Evolutionary conservation across 169 alveolate genomes (phyloP), one percentile per base, ranked within the genome.

Genomic region (Plasmodium inui): DNA sequence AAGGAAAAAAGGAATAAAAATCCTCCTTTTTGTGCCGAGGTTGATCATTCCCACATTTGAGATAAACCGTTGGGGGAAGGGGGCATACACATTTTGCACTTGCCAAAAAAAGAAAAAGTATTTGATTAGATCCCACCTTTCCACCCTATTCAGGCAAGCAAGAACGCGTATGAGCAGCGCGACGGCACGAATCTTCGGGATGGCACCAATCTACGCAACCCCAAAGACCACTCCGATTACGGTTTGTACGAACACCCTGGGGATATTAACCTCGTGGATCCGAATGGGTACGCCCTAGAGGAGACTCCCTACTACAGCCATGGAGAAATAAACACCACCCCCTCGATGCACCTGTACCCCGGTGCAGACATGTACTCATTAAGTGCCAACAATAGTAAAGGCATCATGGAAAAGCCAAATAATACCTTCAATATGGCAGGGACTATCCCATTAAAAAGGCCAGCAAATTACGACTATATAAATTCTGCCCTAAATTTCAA

Each of bases 321-420:
- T 50, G 85, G 93, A 74, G 93, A 85, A 37, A n/a, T 74, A 85
- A 74, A 73, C 41, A 39, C 61, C 61, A 50, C 78, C 37, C 83
- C 84, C 39, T 72, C 93, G 26, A 74, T 67, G 67, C 73, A 73
- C 39, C 55, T 85, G 41, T 73, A 85, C 61, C 76, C 73, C 39
- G 72, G 55, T 32, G 83, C 32, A 32, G 53, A 22, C 32, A 67
- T 67, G 76, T 79, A 78, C 79, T 71, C 79, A 57, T 9, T 78
- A 57, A 30, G 79, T 89, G 83, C 32, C 3, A 78, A 79, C 82
- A 79, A 80, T 19, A 46, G 82, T 37, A 76, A 76, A 19, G 83
- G 2, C 37, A 19, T 89, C 41, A 79, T 79, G 26, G 44, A 19
- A 57, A 80, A 89, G n/a, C 28, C 74, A 34, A 37, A 80, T 61